phyloP scores from a whole-genome alignment of 2,329 filamentous ascomycete genomes.

The Fusarium piperis region DNA sequence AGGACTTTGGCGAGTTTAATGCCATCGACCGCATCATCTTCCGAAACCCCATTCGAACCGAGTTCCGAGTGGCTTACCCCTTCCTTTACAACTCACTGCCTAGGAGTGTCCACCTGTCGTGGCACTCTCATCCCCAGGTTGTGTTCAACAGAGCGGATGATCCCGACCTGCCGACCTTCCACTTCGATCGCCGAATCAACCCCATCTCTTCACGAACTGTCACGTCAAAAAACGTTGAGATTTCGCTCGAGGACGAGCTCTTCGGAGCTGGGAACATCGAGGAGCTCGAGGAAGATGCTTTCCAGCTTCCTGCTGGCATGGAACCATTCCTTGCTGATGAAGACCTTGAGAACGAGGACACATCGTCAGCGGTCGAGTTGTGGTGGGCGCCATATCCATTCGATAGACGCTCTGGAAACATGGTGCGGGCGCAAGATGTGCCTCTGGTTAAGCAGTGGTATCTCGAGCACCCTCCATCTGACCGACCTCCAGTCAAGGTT shows the following conservation, averaged over 20 bases:
- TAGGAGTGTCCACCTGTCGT: conserved; percentile 89
- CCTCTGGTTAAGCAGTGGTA: conserved; percentile 99
- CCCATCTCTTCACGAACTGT: conserved; percentile 96
- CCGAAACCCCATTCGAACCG: conserved; percentile 91
- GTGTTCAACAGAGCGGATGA: conserved; percentile 92
- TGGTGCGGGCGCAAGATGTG: conserved; percentile 97
- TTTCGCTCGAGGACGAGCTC: conserved; percentile 92
- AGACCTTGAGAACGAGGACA: conserved; percentile 88
- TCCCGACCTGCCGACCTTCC: conserved; percentile 90
- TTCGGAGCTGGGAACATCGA: conserved; percentile 84
- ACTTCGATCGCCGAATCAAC: conserved; percentile 98
- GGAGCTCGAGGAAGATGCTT: conserved; percentile 81
- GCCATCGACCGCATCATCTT: conserved; percentile 99
- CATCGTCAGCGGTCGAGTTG: conserved; percentile 87
- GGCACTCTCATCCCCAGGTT: conserved; percentile 93
- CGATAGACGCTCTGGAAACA: conserved; percentile 89
- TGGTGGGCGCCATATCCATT: conserved; percentile 99
- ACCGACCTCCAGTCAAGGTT: conserved; percentile 91
- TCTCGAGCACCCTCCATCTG: conserved; percentile 90
- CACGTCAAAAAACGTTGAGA: conserved; percentile 89
- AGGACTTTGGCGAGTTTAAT: conserved; percentile 99
- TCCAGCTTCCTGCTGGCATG: conserved; percentile 80
- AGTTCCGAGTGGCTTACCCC: conserved; percentile 94
- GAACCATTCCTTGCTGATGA: conserved; percentile 93
- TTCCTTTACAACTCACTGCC: conserved; percentile 97